phyloP scores from a whole-genome alignment of 257 asterid species.

The Jasminum sambac region DNA sequence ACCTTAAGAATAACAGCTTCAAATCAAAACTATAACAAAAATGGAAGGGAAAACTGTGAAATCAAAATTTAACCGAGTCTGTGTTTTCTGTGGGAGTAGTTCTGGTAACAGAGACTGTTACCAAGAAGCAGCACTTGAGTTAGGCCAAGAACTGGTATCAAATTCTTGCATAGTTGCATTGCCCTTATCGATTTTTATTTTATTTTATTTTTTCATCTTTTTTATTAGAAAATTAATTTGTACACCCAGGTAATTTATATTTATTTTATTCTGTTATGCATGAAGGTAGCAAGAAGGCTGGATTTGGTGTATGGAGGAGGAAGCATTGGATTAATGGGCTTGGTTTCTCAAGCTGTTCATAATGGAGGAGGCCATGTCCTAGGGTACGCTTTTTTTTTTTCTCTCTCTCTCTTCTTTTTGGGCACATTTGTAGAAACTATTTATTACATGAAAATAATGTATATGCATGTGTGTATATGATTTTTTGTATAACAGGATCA shows the following conservation, averaged over 20 bases:
- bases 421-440: background rate
- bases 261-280: constrained; percentile 5
- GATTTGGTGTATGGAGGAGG: constrained; percentile 86
- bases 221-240: no score
- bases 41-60: constrained; percentile 29
- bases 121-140: constrained; percentile 59
- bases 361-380: constrained; percentile 71
- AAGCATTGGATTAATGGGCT: constrained; percentile 73
- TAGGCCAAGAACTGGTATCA: constrained; percentile 63
- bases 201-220: background rate
- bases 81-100: constrained; percentile 78
- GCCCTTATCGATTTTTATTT: background rate
- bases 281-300: constrained; percentile 58
- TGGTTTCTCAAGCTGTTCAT: constrained; percentile 61
- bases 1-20: background rate
- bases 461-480: background rate
- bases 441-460: background rate
- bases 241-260: background rate
- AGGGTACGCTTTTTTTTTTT: constrained; percentile 33
- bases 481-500: constrained; percentile 43
- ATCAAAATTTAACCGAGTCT: constrained; percentile 59
- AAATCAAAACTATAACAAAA: background rate
- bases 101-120: constrained; percentile 68
- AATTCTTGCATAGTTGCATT: background rate
- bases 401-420: no score